A percentile compares a stretch with the other conserved stretches of the same genome.
Conservation (phyloP, 2,329 filamentous ascomycete genomes). For the Bipolaris bicolor region DNA sequence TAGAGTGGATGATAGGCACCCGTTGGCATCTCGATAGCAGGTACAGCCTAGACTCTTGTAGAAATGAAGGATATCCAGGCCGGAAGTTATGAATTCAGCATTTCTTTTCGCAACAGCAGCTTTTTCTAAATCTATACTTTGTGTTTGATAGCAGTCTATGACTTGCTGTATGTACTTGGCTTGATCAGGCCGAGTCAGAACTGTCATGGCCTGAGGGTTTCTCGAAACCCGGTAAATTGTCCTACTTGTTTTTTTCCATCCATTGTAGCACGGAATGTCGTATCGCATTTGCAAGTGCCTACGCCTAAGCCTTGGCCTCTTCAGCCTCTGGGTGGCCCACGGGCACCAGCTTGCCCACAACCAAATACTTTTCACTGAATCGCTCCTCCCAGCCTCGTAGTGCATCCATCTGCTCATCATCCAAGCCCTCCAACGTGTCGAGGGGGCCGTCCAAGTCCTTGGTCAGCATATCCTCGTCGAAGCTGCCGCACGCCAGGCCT, state of each 20-base stretch:
- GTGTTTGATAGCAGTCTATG: not conserved
- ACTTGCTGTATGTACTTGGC: not conserved
- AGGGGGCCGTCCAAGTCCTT: slow-evolving; percentile 84
- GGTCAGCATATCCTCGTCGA: slow-evolving; percentile 94
- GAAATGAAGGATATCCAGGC: not conserved
- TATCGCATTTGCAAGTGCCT: not conserved
- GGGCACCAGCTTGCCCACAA: slow-evolving; percentile 86
- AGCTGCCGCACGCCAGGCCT: slow-evolving; percentile 87
- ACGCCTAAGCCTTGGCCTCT: slow-evolving; percentile 26
- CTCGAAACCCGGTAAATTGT: not conserved
- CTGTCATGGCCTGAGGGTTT: not conserved
- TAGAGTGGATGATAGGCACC: not conserved
- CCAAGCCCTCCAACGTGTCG: slow-evolving; percentile 75
- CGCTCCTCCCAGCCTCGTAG: slow-evolving; percentile 91
- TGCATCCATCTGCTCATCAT: slow-evolving; percentile 78
- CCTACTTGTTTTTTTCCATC: not conserved
- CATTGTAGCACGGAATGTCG: not conserved
- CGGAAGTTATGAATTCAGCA: not conserved
- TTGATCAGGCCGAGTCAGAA: not conserved
- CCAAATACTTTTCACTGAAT: slow-evolving; percentile 90
- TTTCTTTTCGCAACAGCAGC: not conserved
- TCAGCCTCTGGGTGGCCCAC: slow-evolving; percentile 62
- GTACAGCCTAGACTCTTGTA: not conserved
- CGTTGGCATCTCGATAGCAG: not conserved
- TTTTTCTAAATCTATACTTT: not conserved